Base-by-base conservation (phyloP, 176 grass and related monocot species). In the Echinochloa phyllopogon region DNA sequence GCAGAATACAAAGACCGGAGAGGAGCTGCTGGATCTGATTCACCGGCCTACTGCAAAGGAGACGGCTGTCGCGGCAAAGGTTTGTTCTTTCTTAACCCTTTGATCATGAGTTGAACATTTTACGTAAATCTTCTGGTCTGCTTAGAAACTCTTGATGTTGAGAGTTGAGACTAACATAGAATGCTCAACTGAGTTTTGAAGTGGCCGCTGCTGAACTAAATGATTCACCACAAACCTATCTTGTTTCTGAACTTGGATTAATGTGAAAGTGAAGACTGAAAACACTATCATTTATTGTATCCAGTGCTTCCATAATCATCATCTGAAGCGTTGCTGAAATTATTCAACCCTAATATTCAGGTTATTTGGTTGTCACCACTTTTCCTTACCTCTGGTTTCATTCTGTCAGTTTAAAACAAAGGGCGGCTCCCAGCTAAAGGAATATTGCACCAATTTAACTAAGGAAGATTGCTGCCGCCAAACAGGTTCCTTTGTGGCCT, bases 1-100 rank as follows among this genome's bases (percentile, higher is more conserved):
- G 83, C 93, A 95, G 86, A 91, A 95, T 76, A 90, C 87, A 1
- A 98, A 96, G 89, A 98, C 96, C 16, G 96, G 96, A 67, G 96
- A 98, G 88, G 96, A 98, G 78, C 91, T 98, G 83, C 86, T 98
- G 81, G 96, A 98, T 91, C 93, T 98, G 47, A 98, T 98, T 83
- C 96, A 98, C 86, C 75, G 96, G 11, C 96, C 96, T 44, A 98
- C 96, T 0, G 96, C 96, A 39, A 98, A 68, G 83, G 96, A 98
- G 81, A 98, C 93, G 1, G 96, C 96, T 59, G 96, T 98, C 6
- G 96, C 96, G 78, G 96, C 96, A 55, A 98, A 98, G 93, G 96
- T 95, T 90, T 85, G 87, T 53, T 76, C 77, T 76, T 82, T 79
- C 24, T 72, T 87, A 14, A 39, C 62, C 29, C 67, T 39, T 29